Evolutionary conservation across 495 filamentous ascomycete genomes (phyloP), one percentile per base, ranked within the genome.

Genomic region (Achaetomiella virescens): DNA sequence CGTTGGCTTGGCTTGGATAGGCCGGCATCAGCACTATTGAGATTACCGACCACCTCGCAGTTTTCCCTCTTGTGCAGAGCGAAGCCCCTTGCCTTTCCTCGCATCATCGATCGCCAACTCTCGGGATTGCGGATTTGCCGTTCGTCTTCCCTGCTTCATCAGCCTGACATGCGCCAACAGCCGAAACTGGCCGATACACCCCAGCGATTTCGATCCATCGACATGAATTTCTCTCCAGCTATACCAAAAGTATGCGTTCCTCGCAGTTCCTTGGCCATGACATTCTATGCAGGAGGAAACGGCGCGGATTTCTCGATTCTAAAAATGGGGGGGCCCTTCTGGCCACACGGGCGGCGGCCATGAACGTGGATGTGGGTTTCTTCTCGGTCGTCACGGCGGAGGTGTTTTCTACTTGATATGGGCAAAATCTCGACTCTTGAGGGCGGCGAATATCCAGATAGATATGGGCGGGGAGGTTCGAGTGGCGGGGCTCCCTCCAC

Each of bases 1-100:
- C 36, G 44, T 54, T 57, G 48, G 49, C 57, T 65, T 62, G 62
- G 59, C 57, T 65, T 62, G 62, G 59, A 62, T 62, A 62, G 49
- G 43, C 54, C 18, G 56, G 52, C 47, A 53, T 20, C 52, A 41
- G 47, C 54, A 37, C 52, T 54, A 42, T 55, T 47, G 18, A 44
- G 48, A 41, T 50, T 27, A 44, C 27, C 27, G 27, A 4, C 4
- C 27, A 31, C 27, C 27, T 31, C 12, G 42, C 49, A 54, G 20
- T 43, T 36, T 38, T 18, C 11, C 44, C 38, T 29, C 4, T 49
- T 35, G 20, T 18, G 14, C 40, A 40, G 20, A n/a, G 18, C 8
- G 38, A 31, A 17, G 18, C 22, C 18, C 41, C 25, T 25, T 15
- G 18, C 46, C 27, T 54, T 51, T 27, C 51, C 27, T 46, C 36